A percentile compares a stretch with the other conserved stretches of the same genome.
Conservation (phyloP, 352 stramenopile genomes). For the Globisporangium nunn region DNA sequence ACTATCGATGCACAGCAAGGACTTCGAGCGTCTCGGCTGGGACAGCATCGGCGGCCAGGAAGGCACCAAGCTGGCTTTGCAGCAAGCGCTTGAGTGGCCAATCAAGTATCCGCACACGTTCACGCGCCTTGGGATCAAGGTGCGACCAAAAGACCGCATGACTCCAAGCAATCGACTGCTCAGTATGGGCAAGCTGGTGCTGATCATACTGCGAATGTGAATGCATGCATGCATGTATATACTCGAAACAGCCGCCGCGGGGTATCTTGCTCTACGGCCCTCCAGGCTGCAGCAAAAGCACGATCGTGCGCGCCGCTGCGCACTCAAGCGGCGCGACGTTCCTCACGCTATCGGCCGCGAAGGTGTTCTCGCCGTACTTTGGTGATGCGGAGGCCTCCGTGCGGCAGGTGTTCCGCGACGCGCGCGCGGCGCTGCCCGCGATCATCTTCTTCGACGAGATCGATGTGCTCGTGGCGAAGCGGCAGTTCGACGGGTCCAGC, state of each 20-base stretch:
- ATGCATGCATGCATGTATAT: too few species aligned
- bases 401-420: constrained; percentile 72
- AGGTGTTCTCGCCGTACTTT: constrained; percentile 88
- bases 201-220: not conserved
- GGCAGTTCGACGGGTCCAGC: constrained; percentile 46
- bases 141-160: constrained; percentile 1
- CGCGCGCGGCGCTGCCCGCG: constrained; percentile 66
- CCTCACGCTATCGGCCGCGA: constrained; percentile 76
- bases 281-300: constrained; percentile 88
- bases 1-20: constrained; percentile 24
- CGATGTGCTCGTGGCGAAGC: constrained; percentile 81
- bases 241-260: constrained; percentile 32
- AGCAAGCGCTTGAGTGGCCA: constrained; percentile 87
- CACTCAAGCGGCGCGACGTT: constrained; percentile 76
- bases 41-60: constrained; percentile 70
- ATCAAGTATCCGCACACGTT: constrained; percentile 75
- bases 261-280: constrained; percentile 87
- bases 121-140: constrained; percentile 52
- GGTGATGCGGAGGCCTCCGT: constrained; percentile 83
- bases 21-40: constrained; percentile 57
- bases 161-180: not conserved
- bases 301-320: constrained; percentile 79
- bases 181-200: too few species aligned
- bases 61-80: constrained; percentile 61
- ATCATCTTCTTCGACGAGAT: constrained; percentile 93